Conservation (phyloP, 164 flowering plant genomes). For the Dillenia turbinata region DNA sequence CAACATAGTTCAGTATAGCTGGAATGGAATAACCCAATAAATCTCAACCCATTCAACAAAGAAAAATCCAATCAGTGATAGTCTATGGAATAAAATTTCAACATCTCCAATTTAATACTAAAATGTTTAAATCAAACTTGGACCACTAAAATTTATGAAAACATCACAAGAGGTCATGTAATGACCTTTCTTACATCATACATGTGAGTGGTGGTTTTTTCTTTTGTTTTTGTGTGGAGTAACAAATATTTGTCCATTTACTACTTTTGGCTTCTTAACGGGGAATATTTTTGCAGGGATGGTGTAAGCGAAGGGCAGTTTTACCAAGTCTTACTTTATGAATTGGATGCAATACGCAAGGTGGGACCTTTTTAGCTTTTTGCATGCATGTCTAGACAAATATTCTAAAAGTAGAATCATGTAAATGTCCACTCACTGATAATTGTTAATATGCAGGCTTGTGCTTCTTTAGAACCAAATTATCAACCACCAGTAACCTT, state of each 20-base stretch:
- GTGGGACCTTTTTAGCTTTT: conserved; percentile 24
- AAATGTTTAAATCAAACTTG: too few species aligned
- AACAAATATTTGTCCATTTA: not conserved
- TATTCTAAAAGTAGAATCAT: not conserved
- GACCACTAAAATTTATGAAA: too few species aligned
- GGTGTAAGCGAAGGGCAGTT: conserved; percentile 98
- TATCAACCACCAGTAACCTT: conserved; percentile 93
- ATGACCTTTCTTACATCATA: too few species aligned
- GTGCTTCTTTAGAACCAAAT: conserved; percentile 82
- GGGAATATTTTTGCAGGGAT: conserved; percentile 46
- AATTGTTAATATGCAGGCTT: conserved; percentile 51
- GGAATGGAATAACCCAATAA: too few species aligned
- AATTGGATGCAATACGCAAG: conserved; percentile 84
- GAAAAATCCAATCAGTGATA: too few species aligned
- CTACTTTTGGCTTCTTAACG: not conserved
- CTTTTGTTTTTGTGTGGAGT: too few species aligned
- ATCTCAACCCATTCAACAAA: too few species aligned
- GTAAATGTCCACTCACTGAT: not conserved
- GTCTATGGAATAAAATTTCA: too few species aligned
- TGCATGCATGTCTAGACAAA: not conserved
- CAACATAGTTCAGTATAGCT: too few species aligned
- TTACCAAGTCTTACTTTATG: conserved; percentile 77
- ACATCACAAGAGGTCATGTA: too few species aligned
- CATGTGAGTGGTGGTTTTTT: too few species aligned
- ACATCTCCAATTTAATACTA: too few species aligned